Percentiles rank a stretch among this genome's conserved stretches.
phyloP scores from a whole-genome alignment of 345 rosid genomes.

The Microthlaspi erraticum region DNA sequence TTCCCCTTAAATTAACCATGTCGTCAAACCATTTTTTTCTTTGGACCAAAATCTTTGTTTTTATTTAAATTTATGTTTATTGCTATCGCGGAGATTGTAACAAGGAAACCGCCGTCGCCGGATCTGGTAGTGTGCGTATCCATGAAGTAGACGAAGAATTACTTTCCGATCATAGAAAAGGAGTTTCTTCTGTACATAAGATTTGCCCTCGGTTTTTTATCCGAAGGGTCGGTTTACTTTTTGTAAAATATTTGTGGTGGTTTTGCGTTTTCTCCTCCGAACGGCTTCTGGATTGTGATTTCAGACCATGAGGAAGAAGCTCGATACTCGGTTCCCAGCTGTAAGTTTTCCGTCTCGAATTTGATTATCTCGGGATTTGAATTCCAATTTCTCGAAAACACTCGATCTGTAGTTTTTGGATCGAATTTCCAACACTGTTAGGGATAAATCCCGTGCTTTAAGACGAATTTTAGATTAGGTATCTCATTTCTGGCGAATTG shows the following conservation, averaged over 20 bases:
- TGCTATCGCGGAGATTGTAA: slow-evolving; percentile 32
- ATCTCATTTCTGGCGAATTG: slow-evolving; percentile 23
- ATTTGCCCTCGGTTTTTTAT: slow-evolving; percentile 26
- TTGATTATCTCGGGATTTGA: slow-evolving; percentile 1
- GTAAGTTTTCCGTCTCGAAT: slow-evolving; percentile 32
- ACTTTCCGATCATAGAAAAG: slow-evolving; percentile 29
- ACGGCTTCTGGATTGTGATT: slow-evolving; percentile 27
- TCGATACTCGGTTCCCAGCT: slow-evolving; percentile 51
- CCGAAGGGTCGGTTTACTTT: not conserved
- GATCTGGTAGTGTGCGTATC: slow-evolving; percentile 41
- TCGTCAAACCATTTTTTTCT: no score
- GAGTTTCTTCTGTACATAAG: slow-evolving; percentile 19
- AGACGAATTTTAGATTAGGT: not conserved
- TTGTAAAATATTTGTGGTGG: not conserved
- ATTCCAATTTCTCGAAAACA: not conserved
- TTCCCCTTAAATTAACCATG: no score
- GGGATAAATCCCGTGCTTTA: not conserved
- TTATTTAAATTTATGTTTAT: not conserved
- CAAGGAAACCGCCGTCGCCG: slow-evolving; percentile 46
- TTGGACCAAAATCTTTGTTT: no score
- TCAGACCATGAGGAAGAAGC: slow-evolving; percentile 48
- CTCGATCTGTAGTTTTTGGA: slow-evolving; percentile 19
- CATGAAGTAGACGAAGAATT: slow-evolving; percentile 24
- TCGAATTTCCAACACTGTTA: not conserved
- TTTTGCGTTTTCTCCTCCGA: slow-evolving; percentile 18